phyloP scores from a whole-genome alignment of 2,329 filamentous ascomycete genomes.

The Fusarium chuoi region DNA sequence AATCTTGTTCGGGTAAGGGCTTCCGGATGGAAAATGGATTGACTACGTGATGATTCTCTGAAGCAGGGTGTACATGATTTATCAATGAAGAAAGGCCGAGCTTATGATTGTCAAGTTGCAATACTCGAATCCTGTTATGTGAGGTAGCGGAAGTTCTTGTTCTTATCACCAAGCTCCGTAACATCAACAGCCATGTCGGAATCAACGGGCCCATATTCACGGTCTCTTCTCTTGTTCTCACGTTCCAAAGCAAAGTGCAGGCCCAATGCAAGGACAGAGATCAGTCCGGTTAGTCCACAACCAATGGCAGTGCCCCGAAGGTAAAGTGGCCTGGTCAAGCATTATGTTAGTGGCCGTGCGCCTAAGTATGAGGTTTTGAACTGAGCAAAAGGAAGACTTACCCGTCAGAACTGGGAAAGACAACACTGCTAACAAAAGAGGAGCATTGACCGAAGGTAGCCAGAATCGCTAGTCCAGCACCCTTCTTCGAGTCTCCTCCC shows the following conservation, averaged over 20 bases:
- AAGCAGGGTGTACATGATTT: too few relatives aligned
- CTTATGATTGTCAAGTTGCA: background rate
- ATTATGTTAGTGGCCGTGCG: background rate
- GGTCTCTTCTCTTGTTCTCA: constrained; percentile 9
- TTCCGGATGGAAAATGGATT: background rate
- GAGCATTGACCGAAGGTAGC: constrained; percentile 20
- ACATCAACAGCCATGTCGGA: constrained; percentile 14
- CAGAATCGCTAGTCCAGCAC: constrained; percentile 1
- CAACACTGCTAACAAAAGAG: constrained; percentile 12
- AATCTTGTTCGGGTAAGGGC: background rate
- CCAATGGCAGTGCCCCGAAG: constrained; percentile 13
- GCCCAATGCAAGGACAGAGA: constrained; percentile 8
- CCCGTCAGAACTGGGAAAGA: constrained; percentile 17
- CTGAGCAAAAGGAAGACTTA: background rate
- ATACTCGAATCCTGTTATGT: background rate
- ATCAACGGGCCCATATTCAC: constrained; percentile 14
- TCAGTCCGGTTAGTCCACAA: constrained; percentile 4
- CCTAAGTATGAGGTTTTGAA: background rate
- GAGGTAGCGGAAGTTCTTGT: constrained; percentile 19
- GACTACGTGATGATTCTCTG: background rate
- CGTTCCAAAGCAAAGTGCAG: constrained; percentile 7
- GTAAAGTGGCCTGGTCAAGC: constrained; percentile 10
- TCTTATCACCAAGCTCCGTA: constrained; percentile 11
- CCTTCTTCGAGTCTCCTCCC: constrained; percentile 19
- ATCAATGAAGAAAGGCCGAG: too few relatives aligned